These are phyloP conservation scores for Avena insularis DNA, from an alignment of 176 grass and related monocot species.

Conservation along the genomic window DNA sequence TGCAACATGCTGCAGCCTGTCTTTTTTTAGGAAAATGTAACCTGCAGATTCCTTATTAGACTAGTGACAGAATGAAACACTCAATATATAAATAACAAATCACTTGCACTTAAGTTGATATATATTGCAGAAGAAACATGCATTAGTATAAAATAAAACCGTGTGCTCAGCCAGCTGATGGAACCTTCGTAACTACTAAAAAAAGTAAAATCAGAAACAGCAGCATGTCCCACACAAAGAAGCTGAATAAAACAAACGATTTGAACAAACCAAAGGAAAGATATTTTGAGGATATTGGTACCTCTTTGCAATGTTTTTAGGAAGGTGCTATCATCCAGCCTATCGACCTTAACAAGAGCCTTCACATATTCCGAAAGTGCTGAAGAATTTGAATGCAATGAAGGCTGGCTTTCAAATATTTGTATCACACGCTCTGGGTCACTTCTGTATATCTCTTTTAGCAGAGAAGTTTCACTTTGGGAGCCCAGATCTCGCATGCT, in stretches of 20 bases:
- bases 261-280: slow-evolving; percentile 18
- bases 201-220: slow-evolving; percentile 1
- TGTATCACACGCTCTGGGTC: slow-evolving; percentile 96
- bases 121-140: neutral
- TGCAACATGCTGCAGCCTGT: neutral
- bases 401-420: slow-evolving; percentile 94
- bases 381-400: slow-evolving; percentile 73
- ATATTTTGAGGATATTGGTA: slow-evolving; percentile 25
- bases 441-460: slow-evolving; percentile 96
- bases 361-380: slow-evolving; percentile 97
- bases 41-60: neutral
- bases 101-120: neutral
- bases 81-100: neutral
- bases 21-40: neutral
- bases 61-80: slow-evolving; percentile 9
- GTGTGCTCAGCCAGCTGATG: slow-evolving; percentile 1
- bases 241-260: slow-evolving; percentile 1
- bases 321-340: slow-evolving; percentile 85
- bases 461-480: slow-evolving; percentile 60
- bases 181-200: neutral
- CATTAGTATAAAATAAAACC: neutral
- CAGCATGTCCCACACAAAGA: slow-evolving; percentile 21
- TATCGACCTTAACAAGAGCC: slow-evolving; percentile 92
- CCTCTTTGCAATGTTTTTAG: slow-evolving; percentile 96
- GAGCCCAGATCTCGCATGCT: slow-evolving; percentile 62